A percentile compares a stretch with the other conserved stretches of the same genome.
Conservation (phyloP, 2,329 filamentous ascomycete species). For the Orbilia ellipsospora region DNA sequence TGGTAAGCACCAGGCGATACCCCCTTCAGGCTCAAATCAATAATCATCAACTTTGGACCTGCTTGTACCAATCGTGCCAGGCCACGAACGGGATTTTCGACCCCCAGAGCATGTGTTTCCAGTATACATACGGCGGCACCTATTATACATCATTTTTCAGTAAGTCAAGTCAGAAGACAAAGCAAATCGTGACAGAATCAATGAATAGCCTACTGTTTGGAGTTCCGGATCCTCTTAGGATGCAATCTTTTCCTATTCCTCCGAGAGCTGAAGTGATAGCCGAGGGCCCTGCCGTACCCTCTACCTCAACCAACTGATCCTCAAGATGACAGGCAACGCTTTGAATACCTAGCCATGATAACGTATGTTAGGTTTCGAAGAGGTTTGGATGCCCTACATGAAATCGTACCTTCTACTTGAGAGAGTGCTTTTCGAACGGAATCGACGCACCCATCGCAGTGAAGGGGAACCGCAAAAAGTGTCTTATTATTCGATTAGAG, state of each 20-base stretch:
- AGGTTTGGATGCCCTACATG: not conserved
- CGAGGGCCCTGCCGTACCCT: constrained; percentile 90
- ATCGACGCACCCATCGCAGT: constrained; percentile 88
- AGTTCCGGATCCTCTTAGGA: constrained; percentile 86
- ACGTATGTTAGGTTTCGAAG: not conserved
- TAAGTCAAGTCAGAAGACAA: not conserved
- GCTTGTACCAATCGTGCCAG: constrained; percentile 95
- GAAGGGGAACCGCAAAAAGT: constrained; percentile 92
- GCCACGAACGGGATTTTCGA: constrained; percentile 79
- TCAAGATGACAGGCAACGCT: constrained; percentile 84
- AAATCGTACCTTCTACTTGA: constrained; percentile 72
- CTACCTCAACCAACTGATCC: constrained; percentile 83
- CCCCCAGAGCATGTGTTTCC: constrained; percentile 77
- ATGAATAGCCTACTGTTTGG: constrained; percentile 76
- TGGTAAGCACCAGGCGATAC: constrained; percentile 82
- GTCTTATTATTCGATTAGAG: constrained; percentile 69
- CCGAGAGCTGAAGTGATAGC: constrained; percentile 90
- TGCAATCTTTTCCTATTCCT: constrained; percentile 89
- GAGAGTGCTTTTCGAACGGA: constrained; percentile 82
- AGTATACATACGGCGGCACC: constrained; percentile 94
- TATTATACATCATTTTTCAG: constrained; percentile 57
- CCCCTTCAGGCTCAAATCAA: constrained; percentile 88
- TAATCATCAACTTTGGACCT: constrained; percentile 77
- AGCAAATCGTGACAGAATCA: constrained; percentile 6
- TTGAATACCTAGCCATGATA: constrained; percentile 71